Evolutionary conservation across 768 basidiomycete species (phyloP).

Genomic region (Leccinum disarticulatum): DNA sequence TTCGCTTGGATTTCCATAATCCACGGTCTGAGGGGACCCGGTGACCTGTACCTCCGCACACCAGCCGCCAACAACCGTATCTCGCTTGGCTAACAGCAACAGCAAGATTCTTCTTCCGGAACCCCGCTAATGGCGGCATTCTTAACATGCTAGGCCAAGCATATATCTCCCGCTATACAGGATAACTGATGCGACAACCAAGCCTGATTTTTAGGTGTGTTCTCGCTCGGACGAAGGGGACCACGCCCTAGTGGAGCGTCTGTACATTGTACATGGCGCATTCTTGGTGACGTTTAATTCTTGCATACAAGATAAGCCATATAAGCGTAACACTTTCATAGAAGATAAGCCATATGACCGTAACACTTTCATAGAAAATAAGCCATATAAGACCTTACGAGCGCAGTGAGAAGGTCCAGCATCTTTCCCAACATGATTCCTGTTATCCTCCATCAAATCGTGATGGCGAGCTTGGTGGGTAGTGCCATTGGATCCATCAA

Average conservation of each 20-base stretch:
- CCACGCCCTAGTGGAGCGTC: background rate
- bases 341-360: background rate
- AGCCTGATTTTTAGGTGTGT: background rate
- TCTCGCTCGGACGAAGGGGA: background rate
- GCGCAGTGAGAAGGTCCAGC: background rate
- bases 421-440: background rate
- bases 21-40: no score
- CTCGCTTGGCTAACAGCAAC: background rate
- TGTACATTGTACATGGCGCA: background rate
- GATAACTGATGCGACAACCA: background rate
- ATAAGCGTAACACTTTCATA: background rate
- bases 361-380: background rate
- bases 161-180: background rate
- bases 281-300: background rate
- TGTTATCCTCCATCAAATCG: background rate
- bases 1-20: no score
- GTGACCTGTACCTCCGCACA: no score
- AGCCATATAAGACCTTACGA: background rate
- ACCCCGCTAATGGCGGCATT: background rate
- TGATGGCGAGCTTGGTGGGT: background rate
- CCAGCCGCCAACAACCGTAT: no score
- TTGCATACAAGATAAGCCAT: background rate
- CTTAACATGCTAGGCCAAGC: background rate
- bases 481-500: background rate
- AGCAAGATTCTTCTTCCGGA: background rate